Base-by-base conservation (phyloP, 2,329 filamentous ascomycete genomes). In the Saccharata proteae region DNA sequence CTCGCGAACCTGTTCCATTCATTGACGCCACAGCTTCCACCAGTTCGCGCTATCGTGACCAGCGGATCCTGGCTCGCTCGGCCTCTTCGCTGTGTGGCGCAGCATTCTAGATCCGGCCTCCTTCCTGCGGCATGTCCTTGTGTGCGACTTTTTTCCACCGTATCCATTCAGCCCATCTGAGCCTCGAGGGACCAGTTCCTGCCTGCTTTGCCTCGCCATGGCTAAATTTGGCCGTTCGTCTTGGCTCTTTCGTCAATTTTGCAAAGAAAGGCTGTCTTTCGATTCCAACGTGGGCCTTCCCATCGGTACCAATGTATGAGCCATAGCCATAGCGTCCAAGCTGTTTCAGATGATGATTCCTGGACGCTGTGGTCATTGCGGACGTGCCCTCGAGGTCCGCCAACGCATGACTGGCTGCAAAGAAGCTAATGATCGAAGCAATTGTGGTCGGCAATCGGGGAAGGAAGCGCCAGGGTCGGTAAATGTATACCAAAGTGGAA, bases 401-500 rank as follows among this genome's bases (percentile, higher is more conserved):
- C 0, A 66, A 40, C 0, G 62, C 54, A 0, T 54, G 41, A 33
- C 68, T 70, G 0, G 65, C 60, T 0, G 65, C 62, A 2, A 69
- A 54, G 22, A 64, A 63, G 0, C 62, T 57, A 0, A 74, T 44
- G 0, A 65, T 38, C 0, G 65, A 61, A 0, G 58, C 70, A 0
- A 74, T 51, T 0, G 56, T 65, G 0, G 64, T 67, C 0, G 71
- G 71, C 45, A 75, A 50, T 0, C 65, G 51, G 0, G 68, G 61
- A 0, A 75, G 49, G 13, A 65, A 61, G 3, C 52, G 50, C 2
- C 52, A 53, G 0, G 65, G 56, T 0, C 61, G 40, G 0, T 49
- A 39, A 0, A 46, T 9, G 33, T 72, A 75, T 4, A 71, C 53
- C 0, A 52, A 1, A 0, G 59, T n/a, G 0, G 62, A 58, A 0